These are phyloP conservation scores for Heritiera fomes DNA, from an alignment of 345 rosid genomes.

Conservation along the genomic window DNA sequence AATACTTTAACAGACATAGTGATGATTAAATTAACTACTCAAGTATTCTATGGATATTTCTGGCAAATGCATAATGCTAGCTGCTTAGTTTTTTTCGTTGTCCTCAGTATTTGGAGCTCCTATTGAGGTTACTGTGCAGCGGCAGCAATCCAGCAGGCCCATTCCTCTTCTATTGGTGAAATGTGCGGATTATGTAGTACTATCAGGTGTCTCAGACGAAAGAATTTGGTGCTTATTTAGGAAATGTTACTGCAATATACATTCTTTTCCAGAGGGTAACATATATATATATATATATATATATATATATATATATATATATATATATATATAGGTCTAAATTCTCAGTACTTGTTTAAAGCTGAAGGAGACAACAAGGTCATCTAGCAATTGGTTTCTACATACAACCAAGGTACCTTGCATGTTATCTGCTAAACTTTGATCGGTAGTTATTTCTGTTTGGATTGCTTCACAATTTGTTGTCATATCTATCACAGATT, in stretches of 20 bases:
- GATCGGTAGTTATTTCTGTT: slow-evolving; percentile 7
- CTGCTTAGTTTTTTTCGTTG: slow-evolving; percentile 13
- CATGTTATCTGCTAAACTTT: not conserved
- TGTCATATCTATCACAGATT: slow-evolving; percentile 47
- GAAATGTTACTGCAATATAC: not conserved
- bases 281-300: not conserved
- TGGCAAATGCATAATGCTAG: not conserved
- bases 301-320: too few species aligned
- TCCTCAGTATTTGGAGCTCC: slow-evolving; percentile 93
- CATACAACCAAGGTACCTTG: slow-evolving; percentile 72
- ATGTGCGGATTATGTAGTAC: slow-evolving; percentile 81
- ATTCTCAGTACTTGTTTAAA: slow-evolving; percentile 69
- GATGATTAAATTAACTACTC: not conserved
- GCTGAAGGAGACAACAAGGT: slow-evolving; percentile 72
- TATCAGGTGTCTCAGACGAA: slow-evolving; percentile 56
- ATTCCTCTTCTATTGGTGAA: slow-evolving; percentile 66
- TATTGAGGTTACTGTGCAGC: slow-evolving; percentile 69
- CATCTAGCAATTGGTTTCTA: slow-evolving; percentile 74
- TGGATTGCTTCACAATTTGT: slow-evolving; percentile 15
- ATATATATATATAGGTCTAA: slow-evolving; percentile 58
- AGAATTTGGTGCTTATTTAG: not conserved
- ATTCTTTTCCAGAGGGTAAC: not conserved
- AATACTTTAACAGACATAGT: too few species aligned
- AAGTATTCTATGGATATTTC: not conserved
- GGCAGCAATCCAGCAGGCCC: slow-evolving; percentile 65